Base-by-base conservation (phyloP, 139 green algal species). In the Closterium sp. region DNA sequence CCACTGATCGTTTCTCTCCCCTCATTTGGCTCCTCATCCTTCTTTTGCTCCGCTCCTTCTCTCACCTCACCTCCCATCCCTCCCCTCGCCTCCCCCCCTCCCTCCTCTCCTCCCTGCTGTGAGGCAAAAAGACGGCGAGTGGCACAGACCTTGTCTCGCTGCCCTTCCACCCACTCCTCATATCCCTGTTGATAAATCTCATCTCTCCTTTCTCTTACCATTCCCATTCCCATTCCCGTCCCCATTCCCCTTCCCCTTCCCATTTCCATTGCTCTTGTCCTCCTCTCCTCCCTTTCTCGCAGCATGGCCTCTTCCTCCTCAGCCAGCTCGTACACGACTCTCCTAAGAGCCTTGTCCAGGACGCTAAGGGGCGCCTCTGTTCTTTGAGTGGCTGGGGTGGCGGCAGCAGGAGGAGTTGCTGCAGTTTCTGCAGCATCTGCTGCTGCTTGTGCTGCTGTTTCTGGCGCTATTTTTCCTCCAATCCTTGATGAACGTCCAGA, bases 221-320 rank as follows among this genome's bases (percentile, higher is more conserved):
- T 45, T 45, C 38, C 38, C 38, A 0, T 45, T 9, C 4, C 38
- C 38, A 9, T 45, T 9, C 4, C 38, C 38, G 5, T 45, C 10
- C 38, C 38, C 38, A 6, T 45, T 45, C 38, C 38, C 38, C 9
- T 9, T 45, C 38, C 38, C 38, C 2, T 45, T 9, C 38, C 38
- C 38, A 6, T 45, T 9, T 6, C 38, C 38, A 6, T 50, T 45
- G 1, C 28, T 19, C 34, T 9, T 29, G 4, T 13, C 31, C 29
- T 7, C 86, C 27, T 22, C 50, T 89, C 86, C 31, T 89, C 13
- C 29, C 28, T 89, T 10, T 50, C 30, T 2, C 88, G 17, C 31
- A 91, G 34, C 9, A 31, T 6, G 27, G 88, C 88, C 88, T 86
- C 84, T 31, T 93, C 91, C 70, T 93, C 91, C 42, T 90, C 91